These are phyloP conservation scores for Thielaviopsis ethacetica DNA, from an alignment of 2,329 filamentous ascomycete genomes.

Conservation along the genomic window DNA sequence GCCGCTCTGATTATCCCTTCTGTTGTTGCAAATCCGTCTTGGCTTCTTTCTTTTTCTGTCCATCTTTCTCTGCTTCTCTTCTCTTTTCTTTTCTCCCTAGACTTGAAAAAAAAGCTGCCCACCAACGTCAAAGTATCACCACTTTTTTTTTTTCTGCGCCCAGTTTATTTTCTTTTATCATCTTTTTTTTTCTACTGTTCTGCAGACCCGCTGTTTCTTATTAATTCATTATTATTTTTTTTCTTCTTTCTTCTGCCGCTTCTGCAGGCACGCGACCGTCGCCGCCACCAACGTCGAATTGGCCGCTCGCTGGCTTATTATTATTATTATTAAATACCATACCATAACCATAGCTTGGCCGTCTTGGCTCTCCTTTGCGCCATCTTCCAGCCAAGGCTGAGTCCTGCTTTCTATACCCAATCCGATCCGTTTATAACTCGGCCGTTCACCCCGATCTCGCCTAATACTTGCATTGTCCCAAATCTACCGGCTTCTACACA, in stretches of 20 bases:
- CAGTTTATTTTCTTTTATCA: background rate
- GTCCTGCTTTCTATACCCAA: background rate
- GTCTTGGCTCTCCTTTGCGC: background rate
- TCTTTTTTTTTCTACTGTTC: background rate
- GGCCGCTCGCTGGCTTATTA: background rate
- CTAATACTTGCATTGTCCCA: background rate
- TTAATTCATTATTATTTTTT: background rate
- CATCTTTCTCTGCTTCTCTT: background rate
- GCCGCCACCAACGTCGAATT: background rate
- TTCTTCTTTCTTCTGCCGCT: background rate
- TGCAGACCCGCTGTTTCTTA: background rate
- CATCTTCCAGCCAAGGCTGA: background rate
- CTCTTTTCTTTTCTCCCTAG: background rate
- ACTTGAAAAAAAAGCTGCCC: background rate
- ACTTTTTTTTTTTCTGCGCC: background rate
- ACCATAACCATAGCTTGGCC: too few species aligned
- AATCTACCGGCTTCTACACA: slow-evolving; percentile 17
- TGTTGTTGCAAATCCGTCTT: too few species aligned
- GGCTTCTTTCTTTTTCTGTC: background rate
- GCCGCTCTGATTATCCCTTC: too few species aligned
- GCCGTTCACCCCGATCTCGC: background rate
- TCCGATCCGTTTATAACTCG: background rate
- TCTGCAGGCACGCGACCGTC: background rate
- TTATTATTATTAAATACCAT: too few species aligned
- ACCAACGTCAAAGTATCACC: background rate